Base-by-base conservation (phyloP, 805 yeast genomes). In the Peterozyma toletana region DNA sequence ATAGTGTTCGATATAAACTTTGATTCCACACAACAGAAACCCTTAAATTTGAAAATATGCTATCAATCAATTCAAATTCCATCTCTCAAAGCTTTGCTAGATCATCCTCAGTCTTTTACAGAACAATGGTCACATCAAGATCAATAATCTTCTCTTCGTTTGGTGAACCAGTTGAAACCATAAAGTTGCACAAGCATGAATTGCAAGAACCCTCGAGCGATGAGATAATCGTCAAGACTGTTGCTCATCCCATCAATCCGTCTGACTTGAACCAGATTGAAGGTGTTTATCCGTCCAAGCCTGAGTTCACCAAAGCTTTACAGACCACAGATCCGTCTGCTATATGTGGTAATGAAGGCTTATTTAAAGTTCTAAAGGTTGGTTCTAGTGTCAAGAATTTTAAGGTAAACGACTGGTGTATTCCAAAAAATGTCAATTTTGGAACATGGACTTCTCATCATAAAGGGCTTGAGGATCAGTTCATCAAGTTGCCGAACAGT, bases 381-480 rank as follows among this genome's bases (percentile, higher is more conserved):
- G 96, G 96, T 16, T 51, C 70, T 9, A 54, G 62, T 13, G 85
- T 78, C 9, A 47, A 51, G 3, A 53, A 58, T 6, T 67, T 86
- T 41, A 53, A 67, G 38, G 64, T 67, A 2, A 96, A 96, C 38
- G 98, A 93, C 60, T 88, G 95, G 90, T 87, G 82, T 34, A 75
- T 91, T 37, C 97, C 98, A 10, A 56, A 77, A 10, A 67, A 67
- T 35, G 83, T 88, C 11, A 83, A 85, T 53, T 82, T 81, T 47
- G 99, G 99, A 30, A 91, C 99, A 3, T 93, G 99, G 99, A 73
- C 95, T 48, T 77, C 91, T 2, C 86, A 83, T 51, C 81, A 85
- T 9, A 58, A 83, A 39, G 75, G 81, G 7, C 60, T 58, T 2
- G 74, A 73, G 11, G 59, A 65, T 1, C 71, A 78, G 30, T 68